Evolutionary conservation across 495 filamentous ascomycete species (phyloP).

Genomic region (Aspergillus baeticus): DNA sequence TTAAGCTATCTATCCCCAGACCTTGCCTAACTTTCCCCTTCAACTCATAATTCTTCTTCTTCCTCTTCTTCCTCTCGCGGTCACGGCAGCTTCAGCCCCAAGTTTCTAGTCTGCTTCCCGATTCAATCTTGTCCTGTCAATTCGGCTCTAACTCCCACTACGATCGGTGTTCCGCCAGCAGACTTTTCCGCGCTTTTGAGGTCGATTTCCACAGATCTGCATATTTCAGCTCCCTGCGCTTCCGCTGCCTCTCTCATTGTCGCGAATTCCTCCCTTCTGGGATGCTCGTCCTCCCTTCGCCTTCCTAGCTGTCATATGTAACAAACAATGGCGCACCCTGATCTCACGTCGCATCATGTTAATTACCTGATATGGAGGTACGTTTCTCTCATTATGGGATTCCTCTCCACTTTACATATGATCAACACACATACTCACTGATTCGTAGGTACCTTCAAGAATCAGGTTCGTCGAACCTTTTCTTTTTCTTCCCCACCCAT

Average conservation of each 20-base stretch:
- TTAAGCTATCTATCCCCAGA: conserved; percentile 1
- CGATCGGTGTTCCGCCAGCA: neutral
- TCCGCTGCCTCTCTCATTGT: conserved; percentile 12
- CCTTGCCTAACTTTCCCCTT: neutral
- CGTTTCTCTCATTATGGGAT: conserved; percentile 38
- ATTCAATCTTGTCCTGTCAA: neutral
- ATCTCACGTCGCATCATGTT: conserved; percentile 86
- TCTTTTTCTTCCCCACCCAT: conserved; percentile 14
- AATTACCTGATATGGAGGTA: conserved; percentile 99
- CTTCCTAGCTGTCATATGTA: conserved; percentile 40
- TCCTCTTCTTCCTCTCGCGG: conserved; percentile 14
- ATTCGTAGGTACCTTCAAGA: conserved; percentile 77
- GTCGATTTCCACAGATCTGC: conserved; percentile 16
- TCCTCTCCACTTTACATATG: neutral
- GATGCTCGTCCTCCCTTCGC: conserved; percentile 36
- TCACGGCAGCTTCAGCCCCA: conserved; percentile 15
- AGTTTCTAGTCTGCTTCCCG: conserved; percentile 12
- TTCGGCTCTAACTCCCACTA: neutral
- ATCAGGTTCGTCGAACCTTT: conserved; percentile 65
- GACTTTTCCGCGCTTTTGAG: neutral
- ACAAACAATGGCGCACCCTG: conserved; percentile 51
- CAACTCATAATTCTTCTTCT: conserved; percentile 9
- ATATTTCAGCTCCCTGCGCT: conserved; percentile 5
- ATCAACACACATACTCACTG: conserved; percentile 24
- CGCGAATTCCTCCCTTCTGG: conserved; percentile 28